A percentile compares a stretch with the other conserved stretches of the same genome.
These are phyloP conservation scores for Penicillium sp. DNA, from an alignment of 2,329 filamentous ascomycete genomes.

Conservation along the genomic window DNA sequence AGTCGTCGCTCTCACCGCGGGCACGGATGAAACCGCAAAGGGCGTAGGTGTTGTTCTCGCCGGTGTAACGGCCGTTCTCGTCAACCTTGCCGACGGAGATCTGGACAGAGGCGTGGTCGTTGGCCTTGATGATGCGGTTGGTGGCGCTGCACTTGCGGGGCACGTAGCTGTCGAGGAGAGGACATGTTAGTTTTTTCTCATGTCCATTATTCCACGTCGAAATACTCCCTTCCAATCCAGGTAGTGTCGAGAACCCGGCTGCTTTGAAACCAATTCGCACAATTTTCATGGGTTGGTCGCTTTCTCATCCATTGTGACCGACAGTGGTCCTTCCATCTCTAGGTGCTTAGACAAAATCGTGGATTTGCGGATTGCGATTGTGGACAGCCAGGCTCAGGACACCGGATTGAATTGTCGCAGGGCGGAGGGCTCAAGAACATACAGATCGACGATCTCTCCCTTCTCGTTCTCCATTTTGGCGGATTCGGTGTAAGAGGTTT, in stretches of 20 bases:
- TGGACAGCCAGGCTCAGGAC: slow-evolving; percentile 15
- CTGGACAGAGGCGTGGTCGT: slow-evolving; percentile 98
- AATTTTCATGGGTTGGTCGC: not conserved
- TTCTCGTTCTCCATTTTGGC: slow-evolving; percentile 99
- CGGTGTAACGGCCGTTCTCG: slow-evolving; percentile 94
- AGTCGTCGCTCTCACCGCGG: slow-evolving; percentile 97
- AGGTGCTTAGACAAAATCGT: slow-evolving; percentile 2
- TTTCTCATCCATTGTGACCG: not conserved
- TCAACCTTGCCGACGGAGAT: slow-evolving; percentile 97
- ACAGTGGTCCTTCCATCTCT: slow-evolving; percentile 1
- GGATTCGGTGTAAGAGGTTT: slow-evolving; percentile 38
- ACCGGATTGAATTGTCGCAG: slow-evolving; percentile 11
- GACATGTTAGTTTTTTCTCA: slow-evolving; percentile 11
- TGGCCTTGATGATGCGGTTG: slow-evolving; percentile 99
- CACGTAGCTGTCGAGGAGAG: slow-evolving; percentile 66
- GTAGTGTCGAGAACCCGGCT: slow-evolving; percentile 7
- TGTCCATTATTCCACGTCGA: slow-evolving; percentile 4
- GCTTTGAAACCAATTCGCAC: slow-evolving; percentile 6
- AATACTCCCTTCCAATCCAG: slow-evolving; percentile 1
- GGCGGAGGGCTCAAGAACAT: slow-evolving; percentile 44
- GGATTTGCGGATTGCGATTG: slow-evolving; percentile 7
- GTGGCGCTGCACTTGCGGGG: slow-evolving; percentile 98
- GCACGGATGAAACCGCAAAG: slow-evolving; percentile 96
- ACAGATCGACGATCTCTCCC: slow-evolving; percentile 99
- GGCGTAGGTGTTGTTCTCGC: slow-evolving; percentile 96